Evolutionary conservation across 441 rosid genomes (phyloP).

Genomic region (Gossypium trilobum): DNA sequence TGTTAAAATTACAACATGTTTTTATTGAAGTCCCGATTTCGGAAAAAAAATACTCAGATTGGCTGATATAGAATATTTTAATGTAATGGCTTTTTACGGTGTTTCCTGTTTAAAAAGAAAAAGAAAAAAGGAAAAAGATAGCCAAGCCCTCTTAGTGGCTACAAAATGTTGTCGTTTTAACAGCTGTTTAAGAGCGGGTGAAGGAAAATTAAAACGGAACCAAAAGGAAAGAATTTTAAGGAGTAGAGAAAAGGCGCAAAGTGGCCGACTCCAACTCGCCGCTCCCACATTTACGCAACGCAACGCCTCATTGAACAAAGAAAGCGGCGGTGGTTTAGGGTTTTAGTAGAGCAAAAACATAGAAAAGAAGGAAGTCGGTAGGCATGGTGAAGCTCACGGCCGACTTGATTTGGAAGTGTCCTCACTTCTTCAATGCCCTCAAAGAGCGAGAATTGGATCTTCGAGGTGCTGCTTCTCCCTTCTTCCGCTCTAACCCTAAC

Average conservation of each 20-base stretch:
- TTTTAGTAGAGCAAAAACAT: neutral
- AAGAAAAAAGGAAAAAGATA: too few species aligned
- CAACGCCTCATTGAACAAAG: neutral
- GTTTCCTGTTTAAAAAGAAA: too few species aligned
- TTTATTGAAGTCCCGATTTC: too few species aligned
- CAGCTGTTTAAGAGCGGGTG: neutral
- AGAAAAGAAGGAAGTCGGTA: neutral
- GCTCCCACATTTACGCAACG: neutral
- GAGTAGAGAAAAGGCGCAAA: neutral
- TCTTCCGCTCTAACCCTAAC: neutral
- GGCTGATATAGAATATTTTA: too few species aligned
- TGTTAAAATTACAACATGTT: too few species aligned
- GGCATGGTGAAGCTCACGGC: constrained; percentile 87
- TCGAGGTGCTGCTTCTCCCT: constrained; percentile 41
- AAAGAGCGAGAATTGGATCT: constrained; percentile 93
- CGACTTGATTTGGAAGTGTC: constrained; percentile 90
- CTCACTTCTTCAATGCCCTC: constrained; percentile 93
- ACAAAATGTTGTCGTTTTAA: neutral
- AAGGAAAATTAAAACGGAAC: neutral
- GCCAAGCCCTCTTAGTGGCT: neutral
- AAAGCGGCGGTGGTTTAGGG: neutral
- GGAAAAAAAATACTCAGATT: too few species aligned
- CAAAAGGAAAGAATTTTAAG: neutral
- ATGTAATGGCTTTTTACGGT: too few species aligned
- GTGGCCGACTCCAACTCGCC: neutral